phyloP scores from a whole-genome alignment of 2,329 filamentous ascomycete species.

The Aspergillus novoparasiticus region DNA sequence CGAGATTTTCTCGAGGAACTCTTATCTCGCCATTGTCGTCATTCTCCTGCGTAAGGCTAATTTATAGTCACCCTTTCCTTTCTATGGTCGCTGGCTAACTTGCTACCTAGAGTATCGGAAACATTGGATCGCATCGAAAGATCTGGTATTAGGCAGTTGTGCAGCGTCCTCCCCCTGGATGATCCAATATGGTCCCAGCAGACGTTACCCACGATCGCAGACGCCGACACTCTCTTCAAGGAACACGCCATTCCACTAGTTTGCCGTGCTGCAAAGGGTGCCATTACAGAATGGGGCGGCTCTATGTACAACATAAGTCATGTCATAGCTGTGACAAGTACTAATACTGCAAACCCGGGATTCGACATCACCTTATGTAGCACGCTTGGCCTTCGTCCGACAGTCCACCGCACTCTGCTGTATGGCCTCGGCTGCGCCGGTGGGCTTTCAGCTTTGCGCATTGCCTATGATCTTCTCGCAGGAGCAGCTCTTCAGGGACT shows the following conservation, averaged over 20 bases:
- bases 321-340: conserved; percentile 69
- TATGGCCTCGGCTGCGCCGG: conserved; percentile 69
- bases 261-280: background rate
- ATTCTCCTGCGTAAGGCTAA: background rate
- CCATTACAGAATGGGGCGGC: background rate
- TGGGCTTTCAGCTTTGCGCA: conserved; percentile 63
- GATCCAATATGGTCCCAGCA: background rate
- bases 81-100: background rate
- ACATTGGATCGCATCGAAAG: background rate
- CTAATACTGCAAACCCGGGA: conserved; percentile 69
- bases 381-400: conserved; percentile 57
- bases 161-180: background rate
- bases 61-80: background rate
- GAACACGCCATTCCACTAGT: background rate
- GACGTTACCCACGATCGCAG: background rate
- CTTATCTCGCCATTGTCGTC: background rate
- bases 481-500: conserved; percentile 61
- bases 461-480: conserved; percentile 67
- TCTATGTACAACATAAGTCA: conserved; percentile 57
- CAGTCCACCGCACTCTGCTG: conserved; percentile 66
- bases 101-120: background rate
- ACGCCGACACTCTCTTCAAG: background rate
- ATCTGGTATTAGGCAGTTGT: background rate
- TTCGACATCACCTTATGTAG: conserved; percentile 68
- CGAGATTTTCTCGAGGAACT: background rate